phyloP scores from a whole-genome alignment of 1,139 yeast species.

The Nakaseomyces kungkrabaensis region DNA sequence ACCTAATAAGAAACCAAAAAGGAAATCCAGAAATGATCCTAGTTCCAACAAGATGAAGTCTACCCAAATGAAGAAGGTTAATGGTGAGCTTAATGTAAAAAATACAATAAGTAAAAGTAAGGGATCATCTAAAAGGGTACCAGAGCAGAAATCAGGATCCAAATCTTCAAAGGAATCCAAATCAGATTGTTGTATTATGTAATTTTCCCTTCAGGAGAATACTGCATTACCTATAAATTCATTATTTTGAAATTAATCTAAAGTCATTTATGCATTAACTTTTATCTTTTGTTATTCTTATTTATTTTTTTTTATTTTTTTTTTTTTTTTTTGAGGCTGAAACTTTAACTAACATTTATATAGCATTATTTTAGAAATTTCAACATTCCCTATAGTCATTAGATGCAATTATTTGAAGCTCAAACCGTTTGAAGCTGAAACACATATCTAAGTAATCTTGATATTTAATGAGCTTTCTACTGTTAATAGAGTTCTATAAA shows the following conservation, averaged over 20 bases:
- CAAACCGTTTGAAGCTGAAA: too few relatives aligned
- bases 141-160: background rate
- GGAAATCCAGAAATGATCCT: constrained; percentile 3
- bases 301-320: background rate
- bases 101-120: background rate
- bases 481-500: too few relatives aligned
- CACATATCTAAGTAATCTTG: too few relatives aligned
- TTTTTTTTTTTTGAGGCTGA: background rate
- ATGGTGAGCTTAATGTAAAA: background rate
- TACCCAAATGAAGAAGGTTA: background rate
- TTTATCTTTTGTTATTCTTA: too few relatives aligned
- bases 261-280: too few relatives aligned
- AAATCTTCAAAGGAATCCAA: background rate
- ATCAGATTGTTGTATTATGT: background rate
- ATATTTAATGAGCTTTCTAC: too few relatives aligned
- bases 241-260: too few relatives aligned
- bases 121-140: background rate
- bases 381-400: too few relatives aligned
- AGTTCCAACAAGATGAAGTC: constrained; percentile 3
- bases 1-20: constrained; percentile 6
- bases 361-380: too few relatives aligned
- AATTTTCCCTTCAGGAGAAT: background rate
- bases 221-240: too few relatives aligned
- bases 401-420: too few relatives aligned
- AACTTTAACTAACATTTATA: background rate